Evolutionary conservation across 1,284 basidiomycete genomes (phyloP), one percentile per base, ranked within the genome.

Genomic region (Hymenochaete sp.): DNA sequence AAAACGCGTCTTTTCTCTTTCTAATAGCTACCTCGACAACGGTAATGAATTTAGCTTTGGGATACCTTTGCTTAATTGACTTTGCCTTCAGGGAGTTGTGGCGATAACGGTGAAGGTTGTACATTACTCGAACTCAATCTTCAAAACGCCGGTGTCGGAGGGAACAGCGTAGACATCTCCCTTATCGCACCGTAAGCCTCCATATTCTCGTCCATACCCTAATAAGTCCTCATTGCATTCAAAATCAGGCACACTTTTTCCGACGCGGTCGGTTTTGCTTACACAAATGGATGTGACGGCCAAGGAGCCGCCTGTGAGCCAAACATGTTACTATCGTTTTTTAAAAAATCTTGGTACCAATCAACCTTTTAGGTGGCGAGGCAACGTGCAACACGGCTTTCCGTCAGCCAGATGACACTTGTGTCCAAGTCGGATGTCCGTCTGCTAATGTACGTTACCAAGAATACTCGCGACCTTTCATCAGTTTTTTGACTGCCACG

Each of bases 41-140:
- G n/a, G n/a, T n/a, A n/a, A n/a, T n/a, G n/a, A n/a, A n/a, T n/a
- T n/a, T n/a, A n/a, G n/a, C n/a, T n/a, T n/a, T n/a, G n/a, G n/a
- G n/a, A n/a, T n/a, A n/a, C n/a, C n/a, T n/a, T n/a, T n/a, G 10
- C 11, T 16, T 47, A 18, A 26, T 14, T 16, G 8, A 21, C 22
- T 27, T 38, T 16, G 3, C n/a, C 19, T 14, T 6, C 16, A 45
- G 57, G 56, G 16, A 14, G 22, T 4, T 59, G 57, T 26, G 57
- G 57, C 21, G 47, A 45, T 37, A 59, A 59, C 33, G 56, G 57
- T 28, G 57, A 59, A 41, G 49, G 49, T 8, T 59, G 57, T 46
- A 55, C 56, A 2, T 48, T 59, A 35, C 40, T 58, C n/a, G 56
- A 58, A 50, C 51, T 53, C 10, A 56, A 52, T 8, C 53, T 59